Evolutionary conservation across 805 yeast species (phyloP), one percentile per base, ranked within the genome.

Genomic region (Metschnikowia amazonensis): DNA sequence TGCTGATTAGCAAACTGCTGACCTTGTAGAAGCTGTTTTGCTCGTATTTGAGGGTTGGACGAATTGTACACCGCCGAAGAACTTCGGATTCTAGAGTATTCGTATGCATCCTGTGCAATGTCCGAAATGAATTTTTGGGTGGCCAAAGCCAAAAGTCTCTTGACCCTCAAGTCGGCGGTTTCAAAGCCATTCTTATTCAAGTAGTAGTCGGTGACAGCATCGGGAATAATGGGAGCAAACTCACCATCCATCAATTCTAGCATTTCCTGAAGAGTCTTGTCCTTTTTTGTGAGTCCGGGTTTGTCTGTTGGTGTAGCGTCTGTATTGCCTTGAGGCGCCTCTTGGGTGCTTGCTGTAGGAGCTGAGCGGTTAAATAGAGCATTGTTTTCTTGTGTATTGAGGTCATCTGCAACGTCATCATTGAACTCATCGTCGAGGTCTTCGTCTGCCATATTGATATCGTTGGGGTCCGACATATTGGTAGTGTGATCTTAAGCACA

Each of bases 41-140:
- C 95, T 58, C 95, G 75, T 1, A 82, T 84, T 61, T 87, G 95
- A 6, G 96, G 95, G 59, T 88, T 88, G 36, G 86, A 75, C 4
- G 95, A 81, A 57, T 84, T 83, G 57, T 86, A 82, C n/a, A 90
- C 95, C 0, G 96, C 81, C 10, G 89, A 81, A 4, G 87, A 74
- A n/a, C 94, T 87, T 51, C 98, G 77, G 53, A 94, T 94, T 49
- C 98, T 74, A 7, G 96, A 86, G 61, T 89, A 90, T 62, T 94
- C 99, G 62, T 89, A 94, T 0, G 99, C 97, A 60, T 94, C 98
- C 13, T 89, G 88, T 1, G 99, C 97, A 25, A 94, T 83, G 62
- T 94, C 99, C 49, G 90, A 81, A 23, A 94, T 78, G 63, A 94
- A 94, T 61, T 94, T 94, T 60, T 95, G 99, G 0, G 99, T 94